Percentiles rank a stretch among this genome's conserved stretches.
Evolutionary conservation across 208 protist species (phyloP).

Genomic region (Porcisia hertigi): DNA sequence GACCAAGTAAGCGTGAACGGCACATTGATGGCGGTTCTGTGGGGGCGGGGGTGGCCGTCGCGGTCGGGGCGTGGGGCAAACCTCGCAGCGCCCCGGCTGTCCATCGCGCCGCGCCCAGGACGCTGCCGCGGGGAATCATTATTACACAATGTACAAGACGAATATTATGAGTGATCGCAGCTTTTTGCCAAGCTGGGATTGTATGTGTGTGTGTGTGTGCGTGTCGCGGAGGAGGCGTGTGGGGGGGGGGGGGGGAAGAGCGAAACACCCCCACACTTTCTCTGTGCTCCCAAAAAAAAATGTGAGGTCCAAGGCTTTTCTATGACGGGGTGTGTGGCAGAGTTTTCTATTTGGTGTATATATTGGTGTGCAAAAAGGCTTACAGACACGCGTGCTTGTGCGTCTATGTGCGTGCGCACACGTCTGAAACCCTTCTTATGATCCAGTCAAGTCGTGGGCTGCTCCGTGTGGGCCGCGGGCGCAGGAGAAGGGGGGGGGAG

Average conservation of each 20-base stretch:
- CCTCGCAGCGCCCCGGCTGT: not conserved
- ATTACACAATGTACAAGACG: not conserved
- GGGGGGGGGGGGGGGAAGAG: too few relatives aligned
- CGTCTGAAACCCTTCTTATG: not conserved
- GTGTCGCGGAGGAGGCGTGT: not conserved
- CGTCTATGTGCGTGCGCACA: not conserved
- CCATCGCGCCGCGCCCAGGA: not conserved
- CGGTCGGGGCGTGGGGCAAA: not conserved
- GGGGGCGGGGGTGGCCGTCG: not conserved
- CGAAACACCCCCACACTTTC: not conserved
- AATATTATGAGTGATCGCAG: not conserved
- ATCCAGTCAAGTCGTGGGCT: not conserved
- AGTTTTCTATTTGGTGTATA: not conserved
- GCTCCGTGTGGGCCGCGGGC: not conserved
- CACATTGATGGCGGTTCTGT: not conserved
- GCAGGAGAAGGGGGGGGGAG: not conserved
- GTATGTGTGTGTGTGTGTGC: not conserved
- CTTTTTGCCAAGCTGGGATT: not conserved
- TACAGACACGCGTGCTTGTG: not conserved
- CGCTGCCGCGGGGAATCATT: not conserved
- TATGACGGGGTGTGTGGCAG: not conserved
- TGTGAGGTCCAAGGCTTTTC: not conserved
- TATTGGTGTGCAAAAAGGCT: not conserved
- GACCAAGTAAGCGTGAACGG: not conserved
- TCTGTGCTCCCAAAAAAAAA: not conserved